Evolutionary conservation across 83 land plant species (phyloP).

Genomic region (Thuja plicata): DNA sequence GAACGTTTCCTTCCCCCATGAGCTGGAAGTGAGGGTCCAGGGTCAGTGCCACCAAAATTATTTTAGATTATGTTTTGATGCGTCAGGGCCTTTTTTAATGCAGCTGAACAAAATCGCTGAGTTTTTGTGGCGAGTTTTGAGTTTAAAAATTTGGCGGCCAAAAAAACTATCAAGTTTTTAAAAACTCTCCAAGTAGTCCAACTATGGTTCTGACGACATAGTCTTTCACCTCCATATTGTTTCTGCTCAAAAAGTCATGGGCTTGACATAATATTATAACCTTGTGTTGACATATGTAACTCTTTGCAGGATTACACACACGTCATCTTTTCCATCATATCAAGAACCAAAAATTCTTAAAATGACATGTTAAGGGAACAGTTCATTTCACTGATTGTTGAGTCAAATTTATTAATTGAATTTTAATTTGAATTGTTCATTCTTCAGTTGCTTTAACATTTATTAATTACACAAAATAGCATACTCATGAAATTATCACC

Average conservation of each 20-base stretch:
- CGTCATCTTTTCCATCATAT: neutral
- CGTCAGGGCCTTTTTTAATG: too few relatives aligned
- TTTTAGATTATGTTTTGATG: too few relatives aligned
- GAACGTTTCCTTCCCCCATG: too few relatives aligned
- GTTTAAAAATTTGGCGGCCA: too few relatives aligned
- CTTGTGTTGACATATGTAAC: neutral
- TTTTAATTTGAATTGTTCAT: neutral
- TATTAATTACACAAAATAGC: neutral
- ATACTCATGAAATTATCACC: neutral
- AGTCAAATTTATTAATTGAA: neutral
- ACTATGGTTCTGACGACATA: neutral
- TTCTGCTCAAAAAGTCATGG: neutral
- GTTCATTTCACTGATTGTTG: neutral
- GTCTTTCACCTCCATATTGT: neutral
- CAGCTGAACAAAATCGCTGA: too few relatives aligned
- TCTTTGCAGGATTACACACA: neutral
- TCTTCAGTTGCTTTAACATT: neutral
- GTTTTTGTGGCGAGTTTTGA: too few relatives aligned
- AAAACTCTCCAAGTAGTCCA: too few relatives aligned
- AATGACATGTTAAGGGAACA: neutral
- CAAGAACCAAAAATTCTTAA: neutral
- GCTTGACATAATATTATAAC: neutral
- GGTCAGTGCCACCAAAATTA: too few relatives aligned
- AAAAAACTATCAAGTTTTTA: too few relatives aligned
- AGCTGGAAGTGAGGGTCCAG: too few relatives aligned